Conservation (phyloP, 176 grass and related monocot genomes). For the Secale cereale region DNA sequence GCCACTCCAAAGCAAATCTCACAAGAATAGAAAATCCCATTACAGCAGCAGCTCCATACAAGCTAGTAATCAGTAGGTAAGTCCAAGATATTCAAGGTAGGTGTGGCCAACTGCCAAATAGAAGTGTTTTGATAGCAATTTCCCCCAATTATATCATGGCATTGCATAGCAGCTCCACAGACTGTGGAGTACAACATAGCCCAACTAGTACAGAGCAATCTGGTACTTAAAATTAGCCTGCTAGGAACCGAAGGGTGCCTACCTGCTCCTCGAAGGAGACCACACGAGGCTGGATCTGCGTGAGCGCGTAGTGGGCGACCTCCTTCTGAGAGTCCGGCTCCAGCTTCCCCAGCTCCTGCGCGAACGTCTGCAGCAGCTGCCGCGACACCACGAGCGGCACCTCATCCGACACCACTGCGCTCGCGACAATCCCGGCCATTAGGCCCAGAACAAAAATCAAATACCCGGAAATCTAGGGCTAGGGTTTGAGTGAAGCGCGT, state of each 20-base stretch:
- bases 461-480: not conserved
- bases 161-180: not conserved
- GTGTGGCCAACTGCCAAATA: not conserved
- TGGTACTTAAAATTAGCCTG: not conserved
- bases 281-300: conserved; percentile 94
- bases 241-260: not conserved
- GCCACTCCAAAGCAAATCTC: not conserved
- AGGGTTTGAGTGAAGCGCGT: not conserved
- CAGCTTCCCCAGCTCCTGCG: conserved; percentile 83
- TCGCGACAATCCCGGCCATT: not conserved
- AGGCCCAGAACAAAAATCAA: not conserved
- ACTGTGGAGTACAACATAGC: not conserved
- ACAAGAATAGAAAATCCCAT: not conserved
- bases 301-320: conserved; percentile 83
- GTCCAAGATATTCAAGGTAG: not conserved
- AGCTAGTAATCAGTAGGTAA: not conserved
- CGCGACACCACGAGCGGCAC: conserved; percentile 96
- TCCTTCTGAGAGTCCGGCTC: conserved; percentile 88
- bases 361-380: conserved; percentile 92
- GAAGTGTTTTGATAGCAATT: not conserved
- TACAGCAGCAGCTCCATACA: not conserved
- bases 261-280: conserved; percentile 99
- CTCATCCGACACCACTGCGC: conserved; percentile 88
- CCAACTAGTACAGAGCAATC: not conserved
- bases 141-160: not conserved